Evolutionary conservation across 129 eudicot genomes (phyloP).

Genomic region (Chrysanthemum makinoi): DNA sequence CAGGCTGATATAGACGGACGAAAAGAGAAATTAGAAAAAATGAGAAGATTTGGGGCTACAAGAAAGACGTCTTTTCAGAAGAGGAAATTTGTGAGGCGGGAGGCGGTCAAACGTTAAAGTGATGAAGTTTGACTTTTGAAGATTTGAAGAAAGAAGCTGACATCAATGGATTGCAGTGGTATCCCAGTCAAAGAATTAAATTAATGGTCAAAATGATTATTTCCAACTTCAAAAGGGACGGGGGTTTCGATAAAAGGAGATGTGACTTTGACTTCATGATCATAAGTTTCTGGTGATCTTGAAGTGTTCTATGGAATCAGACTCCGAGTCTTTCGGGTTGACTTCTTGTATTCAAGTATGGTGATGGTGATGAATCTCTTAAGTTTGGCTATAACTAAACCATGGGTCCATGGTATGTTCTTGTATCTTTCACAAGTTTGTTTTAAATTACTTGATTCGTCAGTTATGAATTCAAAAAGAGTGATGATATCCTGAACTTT

Average conservation of each 20-base stretch:
- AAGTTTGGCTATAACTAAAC: not conserved
- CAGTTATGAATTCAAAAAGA: too few species aligned
- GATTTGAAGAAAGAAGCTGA: not conserved
- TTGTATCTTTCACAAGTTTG: too few species aligned
- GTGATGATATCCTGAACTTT: too few species aligned
- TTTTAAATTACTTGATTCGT: too few species aligned
- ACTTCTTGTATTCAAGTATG: not conserved
- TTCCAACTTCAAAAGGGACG: not conserved
- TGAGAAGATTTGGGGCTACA: conserved; percentile 39
- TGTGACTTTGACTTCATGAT: not conserved
- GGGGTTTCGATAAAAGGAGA: not conserved
- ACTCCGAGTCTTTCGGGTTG: conserved; percentile 10
- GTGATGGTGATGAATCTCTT: not conserved
- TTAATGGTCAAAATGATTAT: conserved; percentile 1
- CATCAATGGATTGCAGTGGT: not conserved
- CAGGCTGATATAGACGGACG: conserved; percentile 78
- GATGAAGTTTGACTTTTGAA: conserved; percentile 3
- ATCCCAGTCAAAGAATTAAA: too few species aligned
- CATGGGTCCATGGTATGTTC: too few species aligned
- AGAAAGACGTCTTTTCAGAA: conserved; percentile 29
- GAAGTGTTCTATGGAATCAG: not conserved
- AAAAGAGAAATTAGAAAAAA: conserved; percentile 67
- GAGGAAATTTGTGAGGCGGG: conserved; percentile 39
- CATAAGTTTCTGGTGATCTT: not conserved
- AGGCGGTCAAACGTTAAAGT: conserved; percentile 26